Evolutionary conservation across 345 rosid species (phyloP), one percentile per base, ranked within the genome.

Genomic region (Murraya paniculata): DNA sequence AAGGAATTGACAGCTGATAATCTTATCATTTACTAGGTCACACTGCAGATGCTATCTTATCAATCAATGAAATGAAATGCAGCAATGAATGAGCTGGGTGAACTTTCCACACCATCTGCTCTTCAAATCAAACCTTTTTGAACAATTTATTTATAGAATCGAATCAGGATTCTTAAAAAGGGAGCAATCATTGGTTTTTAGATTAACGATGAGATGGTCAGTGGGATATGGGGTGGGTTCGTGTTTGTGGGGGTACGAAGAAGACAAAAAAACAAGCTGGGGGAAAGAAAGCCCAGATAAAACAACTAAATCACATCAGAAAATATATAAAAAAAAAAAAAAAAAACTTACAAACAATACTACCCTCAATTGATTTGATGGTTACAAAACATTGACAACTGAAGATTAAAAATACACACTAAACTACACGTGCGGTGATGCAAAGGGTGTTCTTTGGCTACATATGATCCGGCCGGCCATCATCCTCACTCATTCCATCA

Each of bases 401-500:
- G 61, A 64, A 61, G 77, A 71, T 71, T 28, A 41, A 72, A 77
- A 78, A 74, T 79, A 76, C 88, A 83, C 81, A 71, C 73, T 82
- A 83, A 76, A 81, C 87, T 82, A 83, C 83, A 59, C 30, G 25
- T 24, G 77, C 79, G 14, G 35, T 27, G 33, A 65, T 66, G 68
- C 62, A 36, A 64, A 7, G 69, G 72, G 33, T 61, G 77, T 55
- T 72, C 60, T 81, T 73, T 64, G 59, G 78, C 81, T 88, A 89
- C 73, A 85, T 83, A 71, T 77, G 89, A 82, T 89, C 91, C 16
- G 24, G 82, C 82, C 88, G 82, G 61, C 90, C 80, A 33, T 89
- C 96, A 33, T 88, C 93, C 22, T 92, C 92, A 7, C 80, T 85
- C 24, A 86, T 81, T 64, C 92, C 92, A 80, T 91, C 99, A 74